Conservation (phyloP, 2,329 filamentous ascomycete genomes). For the Hirsutella minnesotensis region DNA sequence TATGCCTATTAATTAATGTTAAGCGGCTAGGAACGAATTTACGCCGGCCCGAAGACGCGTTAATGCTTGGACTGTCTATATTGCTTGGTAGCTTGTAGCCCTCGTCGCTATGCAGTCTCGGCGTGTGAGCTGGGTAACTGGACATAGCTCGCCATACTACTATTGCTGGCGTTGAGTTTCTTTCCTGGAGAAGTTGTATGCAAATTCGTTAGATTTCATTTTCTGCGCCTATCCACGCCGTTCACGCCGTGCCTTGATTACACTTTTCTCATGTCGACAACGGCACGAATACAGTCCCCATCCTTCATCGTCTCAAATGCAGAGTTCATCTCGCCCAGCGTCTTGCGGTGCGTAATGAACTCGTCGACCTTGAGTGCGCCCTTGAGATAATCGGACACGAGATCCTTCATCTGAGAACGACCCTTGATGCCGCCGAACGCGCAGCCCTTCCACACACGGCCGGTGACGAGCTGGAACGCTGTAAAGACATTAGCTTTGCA, state of each 20-base stretch:
- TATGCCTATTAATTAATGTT: too few relatives aligned
- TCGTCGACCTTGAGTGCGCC: constrained; percentile 95
- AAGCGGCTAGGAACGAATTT: too few relatives aligned
- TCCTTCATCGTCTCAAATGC: constrained; percentile 92
- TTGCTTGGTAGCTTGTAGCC: too few relatives aligned
- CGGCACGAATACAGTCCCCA: constrained; percentile 93
- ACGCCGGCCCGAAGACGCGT: too few relatives aligned
- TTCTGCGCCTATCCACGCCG: too few relatives aligned
- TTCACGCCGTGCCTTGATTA: constrained; percentile 7
- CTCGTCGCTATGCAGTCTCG: too few relatives aligned
- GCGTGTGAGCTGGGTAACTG: too few relatives aligned
- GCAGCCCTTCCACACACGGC: constrained; percentile 94
- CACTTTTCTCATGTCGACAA: constrained; percentile 53
- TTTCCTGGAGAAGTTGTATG: too few relatives aligned
- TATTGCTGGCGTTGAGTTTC: too few relatives aligned
- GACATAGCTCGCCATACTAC: too few relatives aligned
- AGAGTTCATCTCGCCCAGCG: constrained; percentile 70
- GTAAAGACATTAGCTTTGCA: constrained; percentile 10
- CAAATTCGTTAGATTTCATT: too few relatives aligned
- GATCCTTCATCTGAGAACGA: constrained; percentile 74
- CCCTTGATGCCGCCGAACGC: constrained; percentile 98
- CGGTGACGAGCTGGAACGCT: constrained; percentile 98
- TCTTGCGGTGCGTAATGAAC: constrained; percentile 95
- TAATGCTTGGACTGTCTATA: too few relatives aligned
- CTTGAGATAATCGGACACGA: constrained; percentile 81